phyloP scores from a whole-genome alignment of 192 early-diverging fungal species.

The Blastocladiella britannica region DNA sequence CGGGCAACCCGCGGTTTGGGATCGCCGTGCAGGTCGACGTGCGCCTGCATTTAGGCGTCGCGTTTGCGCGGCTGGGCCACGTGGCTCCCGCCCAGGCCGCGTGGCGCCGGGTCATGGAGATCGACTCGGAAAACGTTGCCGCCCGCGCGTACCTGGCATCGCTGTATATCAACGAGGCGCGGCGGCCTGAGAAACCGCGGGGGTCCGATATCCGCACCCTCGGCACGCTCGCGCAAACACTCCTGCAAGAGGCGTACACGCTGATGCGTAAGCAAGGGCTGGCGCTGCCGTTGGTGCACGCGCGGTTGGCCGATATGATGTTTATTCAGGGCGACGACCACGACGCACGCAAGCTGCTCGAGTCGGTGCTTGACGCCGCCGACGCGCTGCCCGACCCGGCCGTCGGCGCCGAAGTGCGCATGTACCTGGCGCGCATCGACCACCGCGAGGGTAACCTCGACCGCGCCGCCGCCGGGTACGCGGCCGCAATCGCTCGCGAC shows the following conservation, averaged over 20 bases:
- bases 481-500: not conserved
- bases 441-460: not conserved
- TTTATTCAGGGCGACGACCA: not conserved
- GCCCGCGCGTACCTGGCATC: not conserved
- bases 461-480: not conserved
- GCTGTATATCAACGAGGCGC: not conserved
- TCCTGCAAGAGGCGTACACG: not conserved
- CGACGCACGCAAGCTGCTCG: not conserved
- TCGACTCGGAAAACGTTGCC: not conserved
- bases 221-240: too few species aligned
- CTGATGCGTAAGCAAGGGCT: not conserved
- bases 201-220: too few species aligned
- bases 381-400: not conserved
- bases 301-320: not conserved
- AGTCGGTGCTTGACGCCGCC: too few species aligned
- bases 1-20: not conserved
- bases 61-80: not conserved
- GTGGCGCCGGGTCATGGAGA: not conserved
- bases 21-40: not conserved
- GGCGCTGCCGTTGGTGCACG: not conserved
- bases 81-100: not conserved
- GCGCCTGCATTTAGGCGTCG: not conserved
- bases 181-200: not conserved
- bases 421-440: not conserved
- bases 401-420: not conserved